phyloP scores from a whole-genome alignment of 495 filamentous ascomycete species.

The Sordaria brevicollis region DNA sequence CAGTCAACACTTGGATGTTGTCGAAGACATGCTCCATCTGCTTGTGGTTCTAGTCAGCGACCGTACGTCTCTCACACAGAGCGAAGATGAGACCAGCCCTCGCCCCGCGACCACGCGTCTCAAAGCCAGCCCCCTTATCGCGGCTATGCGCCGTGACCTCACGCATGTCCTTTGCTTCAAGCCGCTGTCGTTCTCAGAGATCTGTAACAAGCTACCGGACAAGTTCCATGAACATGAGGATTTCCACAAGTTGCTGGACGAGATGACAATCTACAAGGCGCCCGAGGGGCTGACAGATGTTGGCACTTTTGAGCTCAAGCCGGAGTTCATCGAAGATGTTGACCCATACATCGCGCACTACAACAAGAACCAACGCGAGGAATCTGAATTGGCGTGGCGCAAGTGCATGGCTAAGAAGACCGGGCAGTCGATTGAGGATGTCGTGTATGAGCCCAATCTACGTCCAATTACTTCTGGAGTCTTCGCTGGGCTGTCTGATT shows the following conservation, averaged over 20 bases:
- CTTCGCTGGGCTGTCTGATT: constrained; percentile 63
- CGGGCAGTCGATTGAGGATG: constrained; percentile 66
- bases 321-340: constrained; percentile 69
- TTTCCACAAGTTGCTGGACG: constrained; percentile 69
- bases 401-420: constrained; percentile 81
- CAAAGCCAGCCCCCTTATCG: constrained; percentile 48
- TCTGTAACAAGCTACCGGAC: constrained; percentile 71
- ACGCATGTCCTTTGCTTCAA: constrained; percentile 93
- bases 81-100: constrained; percentile 53
- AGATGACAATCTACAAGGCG: constrained; percentile 78
- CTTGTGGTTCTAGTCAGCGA: constrained; percentile 87
- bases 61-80: constrained; percentile 64
- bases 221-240: constrained; percentile 74
- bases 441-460: constrained; percentile 88
- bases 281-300: constrained; percentile 88
- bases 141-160: constrained; percentile 77
- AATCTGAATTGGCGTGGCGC: constrained; percentile 80
- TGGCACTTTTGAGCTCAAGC: constrained; percentile 87
- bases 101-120: constrained; percentile 60
- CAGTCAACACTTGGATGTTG: constrained; percentile 75
- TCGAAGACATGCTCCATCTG: constrained; percentile 91
- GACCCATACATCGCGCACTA: constrained; percentile 95
- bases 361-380: constrained; percentile 93
- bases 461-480: constrained; percentile 65
- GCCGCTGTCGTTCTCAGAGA: constrained; percentile 85